phyloP scores from a whole-genome alignment of 2,329 filamentous ascomycete genomes.

The Calonectria honghensis region DNA sequence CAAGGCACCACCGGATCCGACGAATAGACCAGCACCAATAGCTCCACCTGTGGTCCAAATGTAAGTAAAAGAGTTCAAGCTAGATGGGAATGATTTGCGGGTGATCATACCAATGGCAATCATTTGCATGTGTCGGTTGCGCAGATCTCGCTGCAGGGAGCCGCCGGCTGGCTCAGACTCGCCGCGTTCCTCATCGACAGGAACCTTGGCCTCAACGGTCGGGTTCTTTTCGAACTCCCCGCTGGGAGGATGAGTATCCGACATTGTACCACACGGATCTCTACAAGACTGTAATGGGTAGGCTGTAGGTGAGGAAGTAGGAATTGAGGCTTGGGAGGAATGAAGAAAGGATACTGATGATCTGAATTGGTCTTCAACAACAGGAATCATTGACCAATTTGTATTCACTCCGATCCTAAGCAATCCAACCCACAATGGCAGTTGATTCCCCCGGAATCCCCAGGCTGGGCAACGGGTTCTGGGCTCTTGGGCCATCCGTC shows the following conservation, averaged over 20 bases:
- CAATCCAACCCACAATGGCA: not conserved
- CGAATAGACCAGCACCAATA: conserved; percentile 77
- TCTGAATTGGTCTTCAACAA: not conserved
- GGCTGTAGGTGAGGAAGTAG: not conserved
- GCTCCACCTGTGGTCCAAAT: conserved; percentile 66
- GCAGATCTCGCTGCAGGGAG: conserved; percentile 73
- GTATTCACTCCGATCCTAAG: not conserved
- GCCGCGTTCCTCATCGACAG: conserved; percentile 17
- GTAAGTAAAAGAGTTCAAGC: not conserved
- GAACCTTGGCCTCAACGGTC: not conserved
- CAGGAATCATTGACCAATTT: conserved; percentile 1
- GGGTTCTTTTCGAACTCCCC: conserved; percentile 13
- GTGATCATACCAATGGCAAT: conserved; percentile 95
- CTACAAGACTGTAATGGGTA: not conserved
- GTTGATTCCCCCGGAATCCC: conserved; percentile 12
- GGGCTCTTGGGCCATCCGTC: not conserved
- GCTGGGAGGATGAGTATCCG: not conserved
- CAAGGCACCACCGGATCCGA: conserved; percentile 73
- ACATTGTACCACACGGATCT: not conserved
- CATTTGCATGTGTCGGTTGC: conserved; percentile 92
- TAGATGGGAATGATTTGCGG: conserved; percentile 64
- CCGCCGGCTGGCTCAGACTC: not conserved
- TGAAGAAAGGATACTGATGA: not conserved
- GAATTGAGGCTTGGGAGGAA: not conserved
- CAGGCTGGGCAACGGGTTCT: conserved; percentile 8